Percentiles rank a stretch among this genome's conserved stretches.
Evolutionary conservation across 257 asterid genomes (phyloP).

Genomic region (Solanum raphanifolium): DNA sequence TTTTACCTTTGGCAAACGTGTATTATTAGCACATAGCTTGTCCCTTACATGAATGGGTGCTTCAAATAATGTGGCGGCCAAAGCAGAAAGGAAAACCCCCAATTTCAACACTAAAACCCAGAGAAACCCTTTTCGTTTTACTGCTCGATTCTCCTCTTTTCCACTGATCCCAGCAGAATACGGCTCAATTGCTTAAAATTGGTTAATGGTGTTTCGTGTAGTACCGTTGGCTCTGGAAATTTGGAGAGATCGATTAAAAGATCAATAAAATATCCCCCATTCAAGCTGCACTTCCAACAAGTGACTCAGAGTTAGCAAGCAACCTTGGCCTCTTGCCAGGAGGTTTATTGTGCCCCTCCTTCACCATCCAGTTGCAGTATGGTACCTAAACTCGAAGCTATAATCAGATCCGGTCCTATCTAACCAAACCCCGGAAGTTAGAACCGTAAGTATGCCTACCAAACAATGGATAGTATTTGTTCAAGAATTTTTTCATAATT

Average conservation of each 20-base stretch:
- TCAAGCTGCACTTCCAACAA: neutral
- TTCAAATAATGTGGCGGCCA: neutral
- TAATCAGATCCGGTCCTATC: neutral
- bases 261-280: neutral
- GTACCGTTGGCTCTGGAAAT: neutral
- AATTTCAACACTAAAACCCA: neutral
- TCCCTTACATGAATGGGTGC: neutral
- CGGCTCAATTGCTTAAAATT: neutral
- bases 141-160: neutral
- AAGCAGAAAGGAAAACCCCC: neutral
- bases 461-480: no score
- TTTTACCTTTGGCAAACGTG: neutral
- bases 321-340: no score
- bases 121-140: neutral
- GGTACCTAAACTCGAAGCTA: neutral
- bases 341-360: neutral
- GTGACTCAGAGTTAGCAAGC: neutral
- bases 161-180: neutral
- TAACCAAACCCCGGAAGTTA: accelerated
- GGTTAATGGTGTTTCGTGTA: neutral
- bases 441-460: neutral
- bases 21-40: neutral
- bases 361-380: accelerated
- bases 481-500: no score
- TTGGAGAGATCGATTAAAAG: neutral